Percentiles rank a stretch among this genome's conserved stretches.
These are phyloP conservation scores for Durio zibethinus DNA, from an alignment of 345 rosid genomes.

Conservation along the genomic window DNA sequence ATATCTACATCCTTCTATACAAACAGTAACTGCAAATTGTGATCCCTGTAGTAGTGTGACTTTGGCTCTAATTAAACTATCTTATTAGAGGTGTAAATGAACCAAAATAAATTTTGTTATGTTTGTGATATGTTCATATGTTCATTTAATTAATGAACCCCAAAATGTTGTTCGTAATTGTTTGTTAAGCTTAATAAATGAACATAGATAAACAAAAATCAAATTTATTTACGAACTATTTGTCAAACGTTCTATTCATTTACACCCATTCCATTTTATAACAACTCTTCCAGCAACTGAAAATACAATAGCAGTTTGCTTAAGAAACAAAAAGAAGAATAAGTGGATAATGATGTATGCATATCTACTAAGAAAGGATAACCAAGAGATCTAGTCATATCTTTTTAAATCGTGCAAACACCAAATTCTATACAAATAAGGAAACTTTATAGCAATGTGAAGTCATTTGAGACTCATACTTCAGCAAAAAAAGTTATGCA, in stretches of 20 bases:
- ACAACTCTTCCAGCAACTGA: slow-evolving; percentile 7
- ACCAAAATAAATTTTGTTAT: too few species aligned
- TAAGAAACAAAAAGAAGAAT: slow-evolving; percentile 11
- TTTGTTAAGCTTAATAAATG: too few species aligned
- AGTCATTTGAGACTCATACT: not conserved
- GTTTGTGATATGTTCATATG: too few species aligned
- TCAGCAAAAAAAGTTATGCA: not conserved
- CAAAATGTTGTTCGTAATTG: too few species aligned
- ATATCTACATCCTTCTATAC: not conserved
- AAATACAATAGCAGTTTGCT: not conserved
- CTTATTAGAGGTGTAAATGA: too few species aligned
- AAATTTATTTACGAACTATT: too few species aligned
- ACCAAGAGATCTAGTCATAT: slow-evolving; percentile 11
- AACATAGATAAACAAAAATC: too few species aligned
- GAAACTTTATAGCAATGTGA: slow-evolving; percentile 6
- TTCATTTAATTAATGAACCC: too few species aligned
- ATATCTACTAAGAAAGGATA: slow-evolving; percentile 13
- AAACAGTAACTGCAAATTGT: not conserved
- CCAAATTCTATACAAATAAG: slow-evolving; percentile 7
- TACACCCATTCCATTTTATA: too few species aligned
- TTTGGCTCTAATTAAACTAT: not conserved
- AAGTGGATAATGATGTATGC: slow-evolving; percentile 23
- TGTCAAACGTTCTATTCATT: too few species aligned
- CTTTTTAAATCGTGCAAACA: slow-evolving; percentile 12
- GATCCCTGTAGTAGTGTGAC: not conserved